These are phyloP conservation scores for Eimeria sp. DNA, from an alignment of 169 alveolate genomes.

Conservation along the genomic window DNA sequence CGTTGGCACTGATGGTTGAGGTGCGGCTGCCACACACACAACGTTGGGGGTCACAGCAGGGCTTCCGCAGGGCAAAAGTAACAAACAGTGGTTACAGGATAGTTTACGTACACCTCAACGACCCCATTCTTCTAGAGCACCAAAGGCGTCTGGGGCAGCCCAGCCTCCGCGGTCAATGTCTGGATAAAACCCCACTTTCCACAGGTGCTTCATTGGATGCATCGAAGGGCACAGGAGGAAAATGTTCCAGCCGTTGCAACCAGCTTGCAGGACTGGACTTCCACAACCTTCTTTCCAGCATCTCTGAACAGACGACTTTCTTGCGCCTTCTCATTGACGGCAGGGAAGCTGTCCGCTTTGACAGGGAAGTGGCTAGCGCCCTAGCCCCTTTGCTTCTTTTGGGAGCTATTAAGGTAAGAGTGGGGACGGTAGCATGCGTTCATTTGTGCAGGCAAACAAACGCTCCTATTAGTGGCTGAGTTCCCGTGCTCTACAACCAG, in stretches of 20 bases:
- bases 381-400: slow-evolving; percentile 34
- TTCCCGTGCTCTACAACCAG: not conserved
- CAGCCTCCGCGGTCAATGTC: not conserved
- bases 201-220: not conserved
- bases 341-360: slow-evolving; percentile 70
- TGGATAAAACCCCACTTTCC: not conserved
- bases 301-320: slow-evolving; percentile 75
- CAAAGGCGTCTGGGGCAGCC: slow-evolving; percentile 62
- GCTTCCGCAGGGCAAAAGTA: slow-evolving; percentile 45
- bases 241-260: slow-evolving; percentile 27
- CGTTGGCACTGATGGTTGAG: slow-evolving; percentile 45
- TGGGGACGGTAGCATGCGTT: not conserved
- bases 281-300: slow-evolving; percentile 50
- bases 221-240: not conserved
- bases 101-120: slow-evolving; percentile 60
- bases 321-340: slow-evolving; percentile 66
- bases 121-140: slow-evolving; percentile 58
- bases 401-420: slow-evolving; percentile 59
- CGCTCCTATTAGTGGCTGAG: not conserved
- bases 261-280: slow-evolving; percentile 56
- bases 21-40: slow-evolving; percentile 49
- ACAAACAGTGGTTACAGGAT: slow-evolving; percentile 72
- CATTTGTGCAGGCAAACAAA: not conserved
- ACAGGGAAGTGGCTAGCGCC: slow-evolving; percentile 72
- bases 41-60: slow-evolving; percentile 50